These are phyloP conservation scores for Skeletonema tropicum DNA, from an alignment of 108 stramenopile species.

Conservation along the genomic window DNA sequence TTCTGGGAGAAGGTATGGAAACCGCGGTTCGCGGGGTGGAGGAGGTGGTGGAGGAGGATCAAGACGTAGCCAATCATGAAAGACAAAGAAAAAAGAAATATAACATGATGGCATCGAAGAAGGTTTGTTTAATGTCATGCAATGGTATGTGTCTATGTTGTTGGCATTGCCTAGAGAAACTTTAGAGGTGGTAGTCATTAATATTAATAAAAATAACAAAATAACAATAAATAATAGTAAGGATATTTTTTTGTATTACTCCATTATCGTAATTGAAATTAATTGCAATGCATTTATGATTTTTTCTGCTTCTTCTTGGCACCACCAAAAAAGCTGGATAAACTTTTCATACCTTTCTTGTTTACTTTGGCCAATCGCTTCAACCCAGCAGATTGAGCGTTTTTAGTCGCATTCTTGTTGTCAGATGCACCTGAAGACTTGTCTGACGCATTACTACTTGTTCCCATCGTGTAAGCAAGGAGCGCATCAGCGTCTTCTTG, in stretches of 20 bases:
- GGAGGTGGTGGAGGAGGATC: constrained; percentile 18
- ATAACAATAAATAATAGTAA: constrained; percentile 3
- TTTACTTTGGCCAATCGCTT: constrained; percentile 74
- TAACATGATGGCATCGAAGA: not conserved
- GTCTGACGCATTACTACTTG: not conserved
- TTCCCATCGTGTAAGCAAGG: constrained; percentile 37
- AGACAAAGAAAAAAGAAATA: not conserved
- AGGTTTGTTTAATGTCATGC: not conserved
- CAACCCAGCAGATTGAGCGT: constrained; percentile 55
- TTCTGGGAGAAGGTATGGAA: constrained; percentile 19
- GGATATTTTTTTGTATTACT: not conserved
- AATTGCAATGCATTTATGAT: not conserved
- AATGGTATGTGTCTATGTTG: not conserved
- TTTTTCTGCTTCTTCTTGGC: constrained; percentile 26
- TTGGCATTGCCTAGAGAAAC: not conserved
- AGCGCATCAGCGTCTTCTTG: constrained; percentile 56
- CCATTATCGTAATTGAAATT: not conserved
- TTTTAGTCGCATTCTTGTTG: constrained; percentile 28
- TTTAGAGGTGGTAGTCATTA: not conserved
- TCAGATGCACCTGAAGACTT: constrained; percentile 11
- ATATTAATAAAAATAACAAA: not conserved
- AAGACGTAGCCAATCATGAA: constrained; percentile 25
- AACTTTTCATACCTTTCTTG: constrained; percentile 78
- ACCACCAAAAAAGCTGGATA: constrained; percentile 71
- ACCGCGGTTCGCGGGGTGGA: constrained; percentile 21